phyloP scores from a whole-genome alignment of 805 yeast species.

The Saccharomycopsis vini region DNA sequence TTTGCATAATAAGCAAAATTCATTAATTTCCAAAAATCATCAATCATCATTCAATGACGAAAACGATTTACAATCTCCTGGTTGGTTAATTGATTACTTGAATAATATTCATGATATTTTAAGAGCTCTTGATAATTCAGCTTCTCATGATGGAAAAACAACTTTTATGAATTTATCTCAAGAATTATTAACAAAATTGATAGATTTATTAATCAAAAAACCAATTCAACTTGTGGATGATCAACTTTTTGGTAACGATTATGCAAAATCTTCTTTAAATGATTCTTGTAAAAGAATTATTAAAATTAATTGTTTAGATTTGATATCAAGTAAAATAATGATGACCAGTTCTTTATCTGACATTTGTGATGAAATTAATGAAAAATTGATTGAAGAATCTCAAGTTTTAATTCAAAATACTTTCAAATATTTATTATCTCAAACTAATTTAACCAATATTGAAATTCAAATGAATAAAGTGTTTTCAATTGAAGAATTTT shows the following conservation, averaged over 20 bases:
- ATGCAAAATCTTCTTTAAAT: not conserved
- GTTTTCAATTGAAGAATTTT: slow-evolving; percentile 44
- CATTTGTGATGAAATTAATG: slow-evolving; percentile 31
- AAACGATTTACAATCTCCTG: slow-evolving; percentile 67
- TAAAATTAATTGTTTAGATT: slow-evolving; percentile 52
- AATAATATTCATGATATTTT: slow-evolving; percentile 51
- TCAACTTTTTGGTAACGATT: slow-evolving; percentile 25
- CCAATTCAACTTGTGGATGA: slow-evolving; percentile 26
- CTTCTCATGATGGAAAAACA: not conserved
- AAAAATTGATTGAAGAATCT: slow-evolving; percentile 20
- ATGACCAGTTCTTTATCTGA: slow-evolving; percentile 33
- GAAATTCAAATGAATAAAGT: slow-evolving; percentile 63
- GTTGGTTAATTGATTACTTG: slow-evolving; percentile 66
- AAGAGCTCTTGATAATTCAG: slow-evolving; percentile 28
- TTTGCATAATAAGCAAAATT: slow-evolving; percentile 30
- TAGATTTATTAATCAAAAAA: slow-evolving; percentile 34
- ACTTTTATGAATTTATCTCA: slow-evolving; percentile 33
- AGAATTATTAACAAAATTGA: slow-evolving; percentile 30
- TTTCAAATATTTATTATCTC: slow-evolving; percentile 37
- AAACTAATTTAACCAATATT: slow-evolving; percentile 48
- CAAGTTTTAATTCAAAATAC: slow-evolving; percentile 38
- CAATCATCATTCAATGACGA: slow-evolving; percentile 16
- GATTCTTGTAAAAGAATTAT: slow-evolving; percentile 31
- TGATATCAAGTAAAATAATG: slow-evolving; percentile 45
- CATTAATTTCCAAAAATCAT: slow-evolving; percentile 8